phyloP scores from a whole-genome alignment of 805 yeast species.

The Hyphopichia homilentoma region DNA sequence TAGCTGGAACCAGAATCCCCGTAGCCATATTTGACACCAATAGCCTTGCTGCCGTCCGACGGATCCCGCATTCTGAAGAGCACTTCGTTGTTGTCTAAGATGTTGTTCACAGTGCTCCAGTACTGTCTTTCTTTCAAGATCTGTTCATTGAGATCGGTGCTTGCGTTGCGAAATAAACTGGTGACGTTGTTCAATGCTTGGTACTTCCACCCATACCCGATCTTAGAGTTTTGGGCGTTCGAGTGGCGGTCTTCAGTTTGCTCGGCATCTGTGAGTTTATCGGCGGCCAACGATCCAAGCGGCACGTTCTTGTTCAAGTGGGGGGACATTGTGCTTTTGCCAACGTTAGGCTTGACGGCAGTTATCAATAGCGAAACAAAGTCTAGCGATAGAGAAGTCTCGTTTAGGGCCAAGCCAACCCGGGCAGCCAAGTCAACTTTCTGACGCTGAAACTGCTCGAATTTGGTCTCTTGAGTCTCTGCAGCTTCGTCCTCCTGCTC shows the following conservation, averaged over 20 bases:
- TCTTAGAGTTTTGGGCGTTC: slow-evolving; percentile 22
- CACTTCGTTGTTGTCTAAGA: slow-evolving; percentile 50
- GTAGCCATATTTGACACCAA: slow-evolving; percentile 87
- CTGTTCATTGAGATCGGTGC: slow-evolving; percentile 49
- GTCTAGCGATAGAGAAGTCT: slow-evolving; percentile 83
- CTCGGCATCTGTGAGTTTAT: slow-evolving; percentile 26
- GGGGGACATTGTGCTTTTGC: slow-evolving; percentile 84
- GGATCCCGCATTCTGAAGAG: slow-evolving; percentile 65
- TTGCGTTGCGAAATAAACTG: slow-evolving; percentile 46
- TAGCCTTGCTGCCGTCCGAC: slow-evolving; percentile 40
- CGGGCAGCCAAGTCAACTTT: slow-evolving; percentile 51
- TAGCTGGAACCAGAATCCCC: slow-evolving; percentile 86
- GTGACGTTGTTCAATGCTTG: slow-evolving; percentile 61
- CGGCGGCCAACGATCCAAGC: slow-evolving; percentile 65
- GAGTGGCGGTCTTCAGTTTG: slow-evolving; percentile 13
- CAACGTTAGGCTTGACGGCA: slow-evolving; percentile 78
- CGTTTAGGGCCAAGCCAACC: slow-evolving; percentile 73
- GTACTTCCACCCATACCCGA: slow-evolving; percentile 82
- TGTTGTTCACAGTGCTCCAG: slow-evolving; percentile 55
- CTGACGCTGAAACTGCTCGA: slow-evolving; percentile 43
- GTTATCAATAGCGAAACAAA: slow-evolving; percentile 81
- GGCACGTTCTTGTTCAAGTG: slow-evolving; percentile 72
- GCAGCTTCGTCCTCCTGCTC: slow-evolving; percentile 11
- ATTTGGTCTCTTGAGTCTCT: slow-evolving; percentile 14
- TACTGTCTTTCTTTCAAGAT: slow-evolving; percentile 60